phyloP scores from a whole-genome alignment of 2,329 filamentous ascomycete species.

The Aspergillus fijiensis region DNA sequence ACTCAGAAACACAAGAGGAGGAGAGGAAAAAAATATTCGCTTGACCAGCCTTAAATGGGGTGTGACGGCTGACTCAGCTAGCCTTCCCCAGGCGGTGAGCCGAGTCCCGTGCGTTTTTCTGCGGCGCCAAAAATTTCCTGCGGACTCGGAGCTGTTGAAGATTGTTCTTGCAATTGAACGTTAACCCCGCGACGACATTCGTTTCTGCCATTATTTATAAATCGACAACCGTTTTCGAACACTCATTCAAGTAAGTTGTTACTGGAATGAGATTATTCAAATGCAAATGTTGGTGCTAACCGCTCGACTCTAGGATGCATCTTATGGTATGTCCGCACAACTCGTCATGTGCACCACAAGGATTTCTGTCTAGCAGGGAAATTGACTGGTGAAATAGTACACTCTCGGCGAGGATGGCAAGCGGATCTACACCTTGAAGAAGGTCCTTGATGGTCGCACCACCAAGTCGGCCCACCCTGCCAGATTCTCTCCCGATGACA shows the following conservation, averaged over 20 bases:
- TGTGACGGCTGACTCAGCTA: conserved; percentile 19
- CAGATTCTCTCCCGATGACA: conserved; percentile 96
- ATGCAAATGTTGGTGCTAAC: background rate
- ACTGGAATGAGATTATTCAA: too few species aligned
- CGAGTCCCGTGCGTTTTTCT: conserved; percentile 16
- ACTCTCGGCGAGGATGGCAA: conserved; percentile 78
- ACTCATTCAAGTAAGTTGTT: conserved; percentile 24
- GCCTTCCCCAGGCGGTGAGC: background rate
- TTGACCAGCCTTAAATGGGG: conserved; percentile 12
- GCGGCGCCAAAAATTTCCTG: conserved; percentile 19
- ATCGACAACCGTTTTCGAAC: background rate
- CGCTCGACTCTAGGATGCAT: conserved; percentile 35
- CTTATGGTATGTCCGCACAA: conserved; percentile 39
- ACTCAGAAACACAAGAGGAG: background rate
- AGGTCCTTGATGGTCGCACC: conserved; percentile 72
- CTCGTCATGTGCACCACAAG: background rate
- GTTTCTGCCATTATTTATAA: background rate
- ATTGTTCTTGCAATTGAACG: background rate
- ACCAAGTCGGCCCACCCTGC: conserved; percentile 96
- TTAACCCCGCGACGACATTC: background rate
- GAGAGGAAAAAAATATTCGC: conserved; percentile 16
- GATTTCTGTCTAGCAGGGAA: conserved; percentile 1
- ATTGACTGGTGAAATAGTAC: conserved; percentile 55
- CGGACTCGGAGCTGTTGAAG: conserved; percentile 11
- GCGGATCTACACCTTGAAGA: conserved; percentile 93